A percentile compares a stretch with the other conserved stretches of the same genome.
Evolutionary conservation across 75 land plant genomes (phyloP).

Genomic region (Pseudotsuga menziesii): DNA sequence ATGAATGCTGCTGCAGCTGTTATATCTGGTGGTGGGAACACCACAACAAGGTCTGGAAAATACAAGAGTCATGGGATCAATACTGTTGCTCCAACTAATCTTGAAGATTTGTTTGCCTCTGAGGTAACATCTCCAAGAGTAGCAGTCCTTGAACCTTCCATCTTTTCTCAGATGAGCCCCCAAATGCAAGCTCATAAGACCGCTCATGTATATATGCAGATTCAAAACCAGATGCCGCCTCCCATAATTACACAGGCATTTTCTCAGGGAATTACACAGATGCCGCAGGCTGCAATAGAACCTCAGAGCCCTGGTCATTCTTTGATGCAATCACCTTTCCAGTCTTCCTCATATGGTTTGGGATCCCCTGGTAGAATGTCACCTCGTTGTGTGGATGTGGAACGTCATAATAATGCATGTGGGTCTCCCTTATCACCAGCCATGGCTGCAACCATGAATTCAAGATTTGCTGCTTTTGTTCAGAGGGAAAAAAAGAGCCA

Average conservation of each 20-base stretch:
- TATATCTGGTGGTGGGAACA: slow-evolving; percentile 6
- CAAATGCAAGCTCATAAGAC: slow-evolving; percentile 38
- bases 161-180: slow-evolving; percentile 39
- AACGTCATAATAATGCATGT: not conserved
- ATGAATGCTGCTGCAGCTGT: slow-evolving; percentile 27
- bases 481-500: slow-evolving; percentile 51
- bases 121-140: slow-evolving; percentile 53
- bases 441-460: slow-evolving; percentile 1
- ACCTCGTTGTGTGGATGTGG: slow-evolving; percentile 42
- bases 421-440: slow-evolving; percentile 36
- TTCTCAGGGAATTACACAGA: slow-evolving; percentile 29
- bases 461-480: slow-evolving; percentile 18
- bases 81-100: slow-evolving; percentile 42
- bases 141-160: slow-evolving; percentile 27
- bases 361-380: slow-evolving; percentile 67
- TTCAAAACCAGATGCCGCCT: slow-evolving; percentile 52
- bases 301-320: slow-evolving; percentile 22
- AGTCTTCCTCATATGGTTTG: slow-evolving; percentile 24
- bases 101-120: slow-evolving; percentile 73
- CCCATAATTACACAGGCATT: slow-evolving; percentile 54
- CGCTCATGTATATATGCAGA: slow-evolving; percentile 40
- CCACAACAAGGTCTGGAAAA: slow-evolving; percentile 19
- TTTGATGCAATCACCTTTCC: slow-evolving; percentile 28
- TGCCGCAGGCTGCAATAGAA: slow-evolving; percentile 11
- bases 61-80: slow-evolving; percentile 32